Conservation (phyloP, 2,329 filamentous ascomycete species). For the Exophiala spinifera region DNA sequence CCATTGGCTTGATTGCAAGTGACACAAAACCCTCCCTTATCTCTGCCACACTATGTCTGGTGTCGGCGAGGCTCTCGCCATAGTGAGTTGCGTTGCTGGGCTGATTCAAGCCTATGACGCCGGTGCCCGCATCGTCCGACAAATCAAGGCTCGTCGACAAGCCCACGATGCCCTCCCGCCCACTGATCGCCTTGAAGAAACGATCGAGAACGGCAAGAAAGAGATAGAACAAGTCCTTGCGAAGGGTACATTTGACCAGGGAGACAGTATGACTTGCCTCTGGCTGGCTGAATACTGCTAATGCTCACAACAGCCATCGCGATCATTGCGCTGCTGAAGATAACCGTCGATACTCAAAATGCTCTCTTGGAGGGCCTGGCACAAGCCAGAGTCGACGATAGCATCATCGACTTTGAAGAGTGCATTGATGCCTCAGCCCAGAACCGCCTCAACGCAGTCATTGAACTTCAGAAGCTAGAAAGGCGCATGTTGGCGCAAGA, state of each 20-base stretch:
- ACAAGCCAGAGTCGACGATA: slow-evolving; percentile 14
- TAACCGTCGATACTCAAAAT: slow-evolving; percentile 17
- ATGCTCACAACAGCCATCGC: slow-evolving; percentile 8
- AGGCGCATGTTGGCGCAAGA: slow-evolving; percentile 17
- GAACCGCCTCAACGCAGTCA: slow-evolving; percentile 9
- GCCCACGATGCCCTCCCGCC: slow-evolving; percentile 16
- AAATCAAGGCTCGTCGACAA: slow-evolving; percentile 18
- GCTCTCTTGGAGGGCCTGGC: slow-evolving; percentile 13
- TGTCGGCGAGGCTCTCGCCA: slow-evolving; percentile 17
- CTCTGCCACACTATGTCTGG: slow-evolving; percentile 12
- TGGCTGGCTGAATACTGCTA: neutral
- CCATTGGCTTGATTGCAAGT: neutral
- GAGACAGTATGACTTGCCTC: slow-evolving; percentile 7
- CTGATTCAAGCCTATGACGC: slow-evolving; percentile 19
- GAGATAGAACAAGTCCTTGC: slow-evolving; percentile 10
- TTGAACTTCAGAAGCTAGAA: slow-evolving; percentile 10
- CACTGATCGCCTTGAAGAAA: slow-evolving; percentile 15
- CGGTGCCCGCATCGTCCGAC: slow-evolving; percentile 12
- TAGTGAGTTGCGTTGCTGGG: slow-evolving; percentile 17
- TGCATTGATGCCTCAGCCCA: slow-evolving; percentile 16
- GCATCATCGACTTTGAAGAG: slow-evolving; percentile 16
- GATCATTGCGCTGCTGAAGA: slow-evolving; percentile 8
- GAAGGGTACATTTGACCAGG: slow-evolving; percentile 13
- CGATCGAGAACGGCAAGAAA: slow-evolving; percentile 15
- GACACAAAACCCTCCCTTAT: neutral